A percentile compares a stretch with the other conserved stretches of the same genome.
Evolutionary conservation across 208 protist genomes (phyloP).

Genomic region (Leptomonas pyrrhocoris): DNA sequence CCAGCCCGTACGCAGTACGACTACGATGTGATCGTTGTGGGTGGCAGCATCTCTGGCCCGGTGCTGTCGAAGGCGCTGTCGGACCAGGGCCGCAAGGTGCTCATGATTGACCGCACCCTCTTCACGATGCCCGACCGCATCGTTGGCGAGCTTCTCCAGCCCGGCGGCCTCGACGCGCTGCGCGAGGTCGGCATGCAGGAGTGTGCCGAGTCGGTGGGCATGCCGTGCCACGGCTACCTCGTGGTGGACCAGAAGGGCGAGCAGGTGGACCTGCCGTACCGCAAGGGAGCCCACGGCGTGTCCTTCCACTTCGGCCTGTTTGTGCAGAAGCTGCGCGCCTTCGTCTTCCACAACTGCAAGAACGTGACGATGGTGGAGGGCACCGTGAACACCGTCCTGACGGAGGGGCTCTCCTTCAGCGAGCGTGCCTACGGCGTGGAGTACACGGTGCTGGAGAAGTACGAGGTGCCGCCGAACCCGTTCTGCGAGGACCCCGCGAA

Average conservation of each 20-base stretch:
- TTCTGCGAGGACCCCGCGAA: conserved; percentile 59
- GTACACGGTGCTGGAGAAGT: conserved; percentile 62
- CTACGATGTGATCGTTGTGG: conserved; percentile 93
- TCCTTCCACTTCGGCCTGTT: conserved; percentile 95
- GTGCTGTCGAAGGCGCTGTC: conserved; percentile 89
- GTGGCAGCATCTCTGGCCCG: conserved; percentile 91
- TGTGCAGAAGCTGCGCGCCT: conserved; percentile 86
- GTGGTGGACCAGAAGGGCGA: conserved; percentile 73
- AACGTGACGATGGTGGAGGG: conserved; percentile 88
- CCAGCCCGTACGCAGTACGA: conserved; percentile 70
- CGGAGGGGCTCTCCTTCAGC: conserved; percentile 48
- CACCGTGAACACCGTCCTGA: conserved; percentile 76
- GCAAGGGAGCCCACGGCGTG: conserved; percentile 50
- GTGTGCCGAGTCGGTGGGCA: conserved; percentile 86
- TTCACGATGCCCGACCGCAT: conserved; percentile 94
- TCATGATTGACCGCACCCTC: conserved; percentile 90
- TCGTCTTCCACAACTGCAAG: conserved; percentile 68
- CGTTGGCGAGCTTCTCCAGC: conserved; percentile 96
- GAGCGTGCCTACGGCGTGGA: conserved; percentile 85
- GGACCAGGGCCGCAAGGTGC: conserved; percentile 81
- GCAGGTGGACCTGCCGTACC: conserved; percentile 79
- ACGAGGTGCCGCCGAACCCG: conserved; percentile 52
- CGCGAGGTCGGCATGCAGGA: conserved; percentile 86
- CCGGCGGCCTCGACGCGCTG: conserved; percentile 89
- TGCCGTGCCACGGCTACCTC: conserved; percentile 88